phyloP scores from a whole-genome alignment of 1,139 yeast genomes.

The Yamadazyma conglobata region DNA sequence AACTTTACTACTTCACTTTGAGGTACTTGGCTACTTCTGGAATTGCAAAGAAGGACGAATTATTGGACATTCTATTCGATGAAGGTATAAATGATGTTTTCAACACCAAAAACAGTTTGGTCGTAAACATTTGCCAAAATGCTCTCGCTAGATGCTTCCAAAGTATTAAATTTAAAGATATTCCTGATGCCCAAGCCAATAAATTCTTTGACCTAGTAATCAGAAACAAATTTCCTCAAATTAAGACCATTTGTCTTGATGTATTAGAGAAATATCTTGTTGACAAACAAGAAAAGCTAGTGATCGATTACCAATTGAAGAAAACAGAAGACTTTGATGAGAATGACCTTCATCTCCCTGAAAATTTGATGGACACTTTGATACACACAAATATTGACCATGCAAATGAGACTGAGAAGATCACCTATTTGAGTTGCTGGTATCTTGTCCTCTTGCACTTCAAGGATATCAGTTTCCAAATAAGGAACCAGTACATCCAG shows the following conservation, averaged over 20 bases:
- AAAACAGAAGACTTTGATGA: conserved; percentile 24
- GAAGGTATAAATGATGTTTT: conserved; percentile 20
- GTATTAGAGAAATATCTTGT: conserved; percentile 34
- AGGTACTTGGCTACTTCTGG: conserved; percentile 33
- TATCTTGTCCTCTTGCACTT: conserved; percentile 59
- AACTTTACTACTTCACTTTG: conserved; percentile 48
- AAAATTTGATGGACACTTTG: conserved; percentile 15
- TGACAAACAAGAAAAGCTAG: conserved; percentile 50
- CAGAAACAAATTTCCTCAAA: conserved; percentile 18
- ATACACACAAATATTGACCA: conserved; percentile 4
- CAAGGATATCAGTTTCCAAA: conserved; percentile 59
- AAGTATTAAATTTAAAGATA: conserved; percentile 11
- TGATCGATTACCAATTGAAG: conserved; percentile 57
- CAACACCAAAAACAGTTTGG: conserved; percentile 23
- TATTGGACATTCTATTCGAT: conserved; percentile 35
- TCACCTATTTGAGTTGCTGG: conserved; percentile 65
- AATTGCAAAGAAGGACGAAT: conserved; percentile 21
- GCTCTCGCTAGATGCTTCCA: conserved; percentile 25
- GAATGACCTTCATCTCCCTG: conserved; percentile 26
- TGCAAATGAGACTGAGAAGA: conserved; percentile 27
- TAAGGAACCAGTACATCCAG: conserved; percentile 57
- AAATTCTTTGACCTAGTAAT: conserved; percentile 23
- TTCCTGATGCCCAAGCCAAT: conserved; percentile 6
- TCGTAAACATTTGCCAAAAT: conserved; percentile 31
- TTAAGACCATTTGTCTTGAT: conserved; percentile 32